Base-by-base conservation (phyloP, 768 basidiomycete genomes). In the Multifurca ochricompacta region DNA sequence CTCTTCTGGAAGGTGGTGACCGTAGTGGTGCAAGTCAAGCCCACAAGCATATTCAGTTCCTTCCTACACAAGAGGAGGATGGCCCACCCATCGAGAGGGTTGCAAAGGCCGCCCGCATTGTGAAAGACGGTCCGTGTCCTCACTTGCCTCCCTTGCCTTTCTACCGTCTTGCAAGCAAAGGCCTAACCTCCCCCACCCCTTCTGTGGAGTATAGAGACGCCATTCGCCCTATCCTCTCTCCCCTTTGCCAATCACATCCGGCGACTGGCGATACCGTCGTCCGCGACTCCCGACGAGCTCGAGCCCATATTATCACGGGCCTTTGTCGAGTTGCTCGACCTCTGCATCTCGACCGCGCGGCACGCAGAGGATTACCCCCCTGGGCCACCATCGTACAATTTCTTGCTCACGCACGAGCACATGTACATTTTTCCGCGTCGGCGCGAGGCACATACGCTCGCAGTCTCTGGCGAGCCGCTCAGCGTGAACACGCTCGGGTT, bases 41-140 rank as follows among this genome's bases (percentile, higher is more conserved):
- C 2, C 91, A 94, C 70, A 91, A 94, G 64, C 93, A 96, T 65
- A 60, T 94, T n/a, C 92, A 95, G 67, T 84, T 94, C 59, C 68
- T 94, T 31, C 84, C 89, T 31, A 64, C 80, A 16, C 77, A 77
- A 9, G 71, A 70, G 36, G 67, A 74, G 30, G 76, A 77, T 32
- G 85, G 81, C 1, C 86, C 88, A 13, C 93, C 93, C 0, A 75
- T 93, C 23, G 92, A 94, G 68, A 71, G 68, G 51, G 73, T 91
- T 48, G 83, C 88, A 4, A 74, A 74, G 60, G 68, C 70, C 18
- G 71, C 77, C 9, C 74, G 70, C 14, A 67, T 91, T 43, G 83
- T 90, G 64, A 75, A 70, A 39, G 73, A 79, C 54, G 75, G 86
- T 83, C 25, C 3, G 48, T 58, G 14, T 69, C 50, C 23, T 45